These are phyloP conservation scores for Pseudogymnoascus sp. DNA, from an alignment of 2,329 filamentous ascomycete species.

Conservation along the genomic window DNA sequence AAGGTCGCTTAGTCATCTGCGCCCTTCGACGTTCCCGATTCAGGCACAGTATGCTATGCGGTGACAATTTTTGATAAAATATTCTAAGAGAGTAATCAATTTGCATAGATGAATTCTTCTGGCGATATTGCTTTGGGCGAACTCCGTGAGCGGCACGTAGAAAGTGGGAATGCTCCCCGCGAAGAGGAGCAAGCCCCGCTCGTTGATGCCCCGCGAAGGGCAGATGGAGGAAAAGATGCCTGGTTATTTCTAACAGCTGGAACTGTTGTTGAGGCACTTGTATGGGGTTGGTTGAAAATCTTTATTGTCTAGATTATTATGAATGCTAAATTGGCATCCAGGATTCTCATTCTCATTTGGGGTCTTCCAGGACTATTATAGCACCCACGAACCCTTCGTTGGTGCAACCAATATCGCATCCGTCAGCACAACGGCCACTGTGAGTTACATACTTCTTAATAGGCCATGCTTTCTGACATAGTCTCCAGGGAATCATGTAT, in stretches of 20 bases:
- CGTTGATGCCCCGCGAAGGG: slow-evolving; percentile 30
- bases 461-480: slow-evolving; percentile 30
- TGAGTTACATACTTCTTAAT: slow-evolving; percentile 27
- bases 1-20: background rate
- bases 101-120: background rate
- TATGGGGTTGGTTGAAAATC: slow-evolving; percentile 38
- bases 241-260: slow-evolving; percentile 42
- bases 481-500: slow-evolving; percentile 24
- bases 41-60: background rate
- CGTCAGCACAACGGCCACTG: slow-evolving; percentile 32
- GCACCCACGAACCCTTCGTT: slow-evolving; percentile 29
- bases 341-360: slow-evolving; percentile 32
- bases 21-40: background rate
- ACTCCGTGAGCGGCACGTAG: background rate
- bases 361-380: slow-evolving; percentile 38
- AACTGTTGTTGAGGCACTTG: slow-evolving; percentile 43
- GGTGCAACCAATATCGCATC: slow-evolving; percentile 31
- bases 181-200: background rate
- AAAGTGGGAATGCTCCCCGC: background rate
- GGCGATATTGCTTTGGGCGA: background rate
- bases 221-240: slow-evolving; percentile 41
- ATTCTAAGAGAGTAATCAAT: background rate
- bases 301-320: slow-evolving; percentile 22
- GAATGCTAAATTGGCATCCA: slow-evolving; percentile 16
- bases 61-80: background rate